Evolutionary conservation across 352 stramenopile genomes (phyloP).

Genomic region (Phytophthora brassicae): DNA sequence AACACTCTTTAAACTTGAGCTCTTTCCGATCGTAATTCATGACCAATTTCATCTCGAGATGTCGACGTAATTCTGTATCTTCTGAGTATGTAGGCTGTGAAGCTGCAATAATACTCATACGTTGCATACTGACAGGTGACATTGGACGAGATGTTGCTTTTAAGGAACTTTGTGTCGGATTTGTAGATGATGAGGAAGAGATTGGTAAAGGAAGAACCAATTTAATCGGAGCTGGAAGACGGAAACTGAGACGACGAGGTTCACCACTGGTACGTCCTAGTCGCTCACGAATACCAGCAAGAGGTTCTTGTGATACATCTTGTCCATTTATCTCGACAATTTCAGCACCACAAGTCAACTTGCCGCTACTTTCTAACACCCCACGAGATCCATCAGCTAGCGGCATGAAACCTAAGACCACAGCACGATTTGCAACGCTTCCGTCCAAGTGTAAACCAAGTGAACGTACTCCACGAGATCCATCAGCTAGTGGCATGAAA

Average conservation of each 20-base stretch:
- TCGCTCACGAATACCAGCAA: conserved; percentile 46
- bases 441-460: conserved; percentile 63
- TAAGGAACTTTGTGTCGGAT: background rate
- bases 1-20: conserved; percentile 71
- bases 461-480: conserved; percentile 38
- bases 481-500: conserved; percentile 57
- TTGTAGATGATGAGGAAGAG: background rate
- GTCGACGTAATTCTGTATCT: conserved; percentile 51
- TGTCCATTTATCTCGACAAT: conserved; percentile 68
- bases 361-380: conserved; percentile 44
- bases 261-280: conserved; percentile 37
- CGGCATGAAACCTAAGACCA: conserved; percentile 65
- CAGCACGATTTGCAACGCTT: conserved; percentile 31
- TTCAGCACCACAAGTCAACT: conserved; percentile 39
- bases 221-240: conserved; percentile 28
- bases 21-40: conserved; percentile 55
- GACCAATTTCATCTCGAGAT: conserved; percentile 58
- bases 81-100: conserved; percentile 43
- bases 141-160: conserved; percentile 14
- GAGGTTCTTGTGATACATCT: conserved; percentile 47
- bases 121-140: conserved; percentile 13
- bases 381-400: conserved; percentile 54
- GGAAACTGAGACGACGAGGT: conserved; percentile 49
- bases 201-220: background rate
- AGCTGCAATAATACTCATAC: conserved; percentile 16